phyloP scores from a whole-genome alignment of 768 basidiomycete species.

The Boletus huronensis region DNA sequence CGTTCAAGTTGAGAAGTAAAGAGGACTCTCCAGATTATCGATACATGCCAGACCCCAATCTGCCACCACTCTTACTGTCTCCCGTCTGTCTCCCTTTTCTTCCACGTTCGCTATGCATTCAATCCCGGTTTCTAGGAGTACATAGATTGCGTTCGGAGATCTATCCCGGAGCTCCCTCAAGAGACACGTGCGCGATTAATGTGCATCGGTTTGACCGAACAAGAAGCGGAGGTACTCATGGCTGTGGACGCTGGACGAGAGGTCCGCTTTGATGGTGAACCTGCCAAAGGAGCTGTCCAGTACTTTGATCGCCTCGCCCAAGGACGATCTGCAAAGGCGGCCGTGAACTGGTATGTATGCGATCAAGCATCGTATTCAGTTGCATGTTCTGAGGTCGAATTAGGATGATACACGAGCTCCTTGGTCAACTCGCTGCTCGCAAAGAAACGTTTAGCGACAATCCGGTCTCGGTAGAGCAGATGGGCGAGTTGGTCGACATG shows the following conservation, averaged over 20 bases:
- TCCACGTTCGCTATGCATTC: neutral
- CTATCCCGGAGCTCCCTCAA: constrained; percentile 77
- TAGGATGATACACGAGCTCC: constrained; percentile 87
- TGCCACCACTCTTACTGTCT: constrained; percentile 67
- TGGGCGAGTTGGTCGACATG: constrained; percentile 77
- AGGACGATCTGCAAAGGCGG: constrained; percentile 61
- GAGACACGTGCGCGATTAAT: constrained; percentile 57
- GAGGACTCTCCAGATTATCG: constrained; percentile 95
- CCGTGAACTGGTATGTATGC: constrained; percentile 75
- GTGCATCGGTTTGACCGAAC: constrained; percentile 48
- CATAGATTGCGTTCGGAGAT: constrained; percentile 46
- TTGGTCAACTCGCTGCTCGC: constrained; percentile 69
- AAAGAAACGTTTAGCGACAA: constrained; percentile 56
- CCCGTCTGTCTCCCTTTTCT: constrained; percentile 35
- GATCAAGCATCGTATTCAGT: neutral
- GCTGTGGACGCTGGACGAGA: constrained; percentile 64
- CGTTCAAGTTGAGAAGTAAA: constrained; percentile 80
- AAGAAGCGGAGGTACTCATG: constrained; percentile 76
- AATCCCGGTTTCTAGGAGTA: constrained; percentile 47
- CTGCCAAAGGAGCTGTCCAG: constrained; percentile 51
- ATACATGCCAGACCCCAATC: constrained; percentile 97
- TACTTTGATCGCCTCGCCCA: constrained; percentile 75
- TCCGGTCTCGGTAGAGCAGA: constrained; percentile 54
- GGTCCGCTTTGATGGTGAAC: constrained; percentile 58
- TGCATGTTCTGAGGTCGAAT: neutral